Evolutionary conservation across 176 grass and related monocot species (phyloP).

Genomic region (Triticum monococcum): DNA sequence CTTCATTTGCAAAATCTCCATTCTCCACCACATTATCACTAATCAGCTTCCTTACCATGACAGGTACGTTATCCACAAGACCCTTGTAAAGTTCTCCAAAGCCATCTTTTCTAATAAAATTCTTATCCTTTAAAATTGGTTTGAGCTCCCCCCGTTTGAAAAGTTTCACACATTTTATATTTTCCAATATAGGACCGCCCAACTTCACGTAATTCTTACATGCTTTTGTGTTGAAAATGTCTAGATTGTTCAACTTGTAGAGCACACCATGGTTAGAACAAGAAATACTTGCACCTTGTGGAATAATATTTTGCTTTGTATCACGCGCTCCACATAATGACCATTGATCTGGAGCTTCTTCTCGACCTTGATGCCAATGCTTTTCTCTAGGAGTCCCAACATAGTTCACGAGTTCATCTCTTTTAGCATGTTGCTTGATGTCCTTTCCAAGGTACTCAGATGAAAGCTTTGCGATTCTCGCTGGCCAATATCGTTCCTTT

Average conservation of each 20-base stretch:
- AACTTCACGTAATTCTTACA: neutral
- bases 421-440: neutral
- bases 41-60: neutral
- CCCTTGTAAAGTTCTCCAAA: neutral
- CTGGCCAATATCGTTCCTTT: neutral
- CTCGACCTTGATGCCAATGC: neutral
- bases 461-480: neutral
- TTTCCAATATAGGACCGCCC: neutral
- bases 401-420: neutral
- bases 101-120: neutral
- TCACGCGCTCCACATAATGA: too few relatives aligned
- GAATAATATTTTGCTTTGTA: too few relatives aligned
- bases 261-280: neutral
- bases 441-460: neutral
- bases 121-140: neutral
- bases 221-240: neutral
- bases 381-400: neutral
- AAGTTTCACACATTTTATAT: neutral
- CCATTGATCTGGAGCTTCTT: too few relatives aligned
- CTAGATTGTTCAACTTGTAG: neutral
- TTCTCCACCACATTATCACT: too few relatives aligned
- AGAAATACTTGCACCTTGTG: neutral
- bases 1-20: neutral
- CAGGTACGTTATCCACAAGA: fast-evolving
- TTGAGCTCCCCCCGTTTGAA: neutral